phyloP scores from a whole-genome alignment of 2,329 filamentous ascomycete genomes.

The Pyricularia grisea region DNA sequence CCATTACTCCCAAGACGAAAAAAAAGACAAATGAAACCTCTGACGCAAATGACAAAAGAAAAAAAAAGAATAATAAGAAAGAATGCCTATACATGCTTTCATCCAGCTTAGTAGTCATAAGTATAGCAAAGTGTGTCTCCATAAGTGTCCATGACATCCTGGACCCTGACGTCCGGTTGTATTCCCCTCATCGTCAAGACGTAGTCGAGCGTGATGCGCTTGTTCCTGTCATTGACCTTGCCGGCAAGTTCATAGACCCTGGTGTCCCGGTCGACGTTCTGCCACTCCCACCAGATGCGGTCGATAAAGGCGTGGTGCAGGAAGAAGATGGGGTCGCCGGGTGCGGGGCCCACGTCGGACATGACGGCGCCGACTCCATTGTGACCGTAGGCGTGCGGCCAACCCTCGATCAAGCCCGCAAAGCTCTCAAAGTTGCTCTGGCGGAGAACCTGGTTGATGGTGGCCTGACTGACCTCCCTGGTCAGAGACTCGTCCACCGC shows the following conservation, averaged over 20 bases:
- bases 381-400: conserved; percentile 26
- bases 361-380: conserved; percentile 26
- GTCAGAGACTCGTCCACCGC: conserved; percentile 22
- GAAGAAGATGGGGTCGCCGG: conserved; percentile 24
- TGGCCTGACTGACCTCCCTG: conserved; percentile 18
- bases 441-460: conserved; percentile 21
- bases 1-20: background rate
- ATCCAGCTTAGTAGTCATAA: conserved; percentile 6
- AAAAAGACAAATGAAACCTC: background rate
- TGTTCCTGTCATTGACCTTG: background rate
- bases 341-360: conserved; percentile 22
- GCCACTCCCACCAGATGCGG: conserved; percentile 23
- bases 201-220: conserved; percentile 9
- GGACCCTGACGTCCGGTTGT: conserved; percentile 5
- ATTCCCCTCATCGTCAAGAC: conserved; percentile 8
- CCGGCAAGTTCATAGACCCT: conserved; percentile 10
- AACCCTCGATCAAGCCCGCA: conserved; percentile 21
- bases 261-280: conserved; percentile 12
- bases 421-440: conserved; percentile 19
- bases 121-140: conserved; percentile 11
- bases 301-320: conserved; percentile 25
- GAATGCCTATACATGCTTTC: background rate
- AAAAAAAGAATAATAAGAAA: background rate
- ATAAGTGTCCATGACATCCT: conserved; percentile 11
- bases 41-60: background rate